phyloP scores from a whole-genome alignment of 148 eudicot genomes.

The Amaranthus hypochondriacus region DNA sequence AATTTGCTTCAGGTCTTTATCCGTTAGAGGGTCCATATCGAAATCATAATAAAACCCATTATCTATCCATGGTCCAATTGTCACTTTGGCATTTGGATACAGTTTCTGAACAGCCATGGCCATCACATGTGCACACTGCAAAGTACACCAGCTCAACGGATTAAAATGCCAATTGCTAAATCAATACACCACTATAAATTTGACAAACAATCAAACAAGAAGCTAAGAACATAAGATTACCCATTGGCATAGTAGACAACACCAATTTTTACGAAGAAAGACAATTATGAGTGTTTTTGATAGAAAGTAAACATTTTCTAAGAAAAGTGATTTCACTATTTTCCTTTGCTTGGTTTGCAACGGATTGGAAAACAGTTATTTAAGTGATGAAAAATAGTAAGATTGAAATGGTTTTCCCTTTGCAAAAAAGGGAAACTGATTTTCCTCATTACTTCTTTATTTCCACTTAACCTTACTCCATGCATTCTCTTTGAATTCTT shows the following conservation, averaged over 20 bases:
- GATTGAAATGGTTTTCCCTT: too few relatives aligned
- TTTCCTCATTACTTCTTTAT: too few relatives aligned
- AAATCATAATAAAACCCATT: slow-evolving; percentile 95
- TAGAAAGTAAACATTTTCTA: too few relatives aligned
- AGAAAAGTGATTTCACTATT: too few relatives aligned
- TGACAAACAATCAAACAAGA: background rate
- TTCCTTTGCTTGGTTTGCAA: too few relatives aligned
- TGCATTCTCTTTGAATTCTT: too few relatives aligned
- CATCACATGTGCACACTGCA: slow-evolving; percentile 99
- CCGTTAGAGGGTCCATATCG: slow-evolving; percentile 95
- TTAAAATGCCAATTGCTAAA: background rate
- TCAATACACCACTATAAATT: background rate
- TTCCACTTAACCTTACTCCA: too few relatives aligned
- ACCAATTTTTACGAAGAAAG: too few relatives aligned
- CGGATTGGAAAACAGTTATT: too few relatives aligned
- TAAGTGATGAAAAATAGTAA: too few relatives aligned
- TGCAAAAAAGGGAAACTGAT: too few relatives aligned
- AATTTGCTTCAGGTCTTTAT: slow-evolving; percentile 83
- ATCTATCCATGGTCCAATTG: slow-evolving; percentile 99
- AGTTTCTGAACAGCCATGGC: slow-evolving; percentile 99
- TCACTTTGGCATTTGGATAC: slow-evolving; percentile 92
- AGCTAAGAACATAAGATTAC: background rate
- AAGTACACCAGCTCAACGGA: background rate
- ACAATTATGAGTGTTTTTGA: too few relatives aligned
- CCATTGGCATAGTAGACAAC: background rate